phyloP scores from a whole-genome alignment of 2,329 filamentous ascomycete species.

The Coleophoma eucalyptorum region DNA sequence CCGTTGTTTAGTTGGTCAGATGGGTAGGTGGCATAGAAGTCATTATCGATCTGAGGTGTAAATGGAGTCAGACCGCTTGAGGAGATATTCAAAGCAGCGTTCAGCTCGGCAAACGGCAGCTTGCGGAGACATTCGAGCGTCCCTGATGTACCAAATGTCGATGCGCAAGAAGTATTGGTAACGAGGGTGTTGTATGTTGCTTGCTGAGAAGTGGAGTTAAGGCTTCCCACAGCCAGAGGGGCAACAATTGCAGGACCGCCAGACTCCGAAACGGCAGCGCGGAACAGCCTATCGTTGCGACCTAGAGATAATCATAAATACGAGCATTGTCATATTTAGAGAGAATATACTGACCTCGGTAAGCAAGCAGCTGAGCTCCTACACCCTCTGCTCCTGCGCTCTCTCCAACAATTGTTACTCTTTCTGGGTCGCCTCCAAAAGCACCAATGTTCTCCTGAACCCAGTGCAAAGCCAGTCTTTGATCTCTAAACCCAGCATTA shows the following conservation, averaged over 20 bases:
- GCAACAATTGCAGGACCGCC: slow-evolving; percentile 17
- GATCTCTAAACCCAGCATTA: slow-evolving; percentile 41
- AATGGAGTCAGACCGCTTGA: slow-evolving; percentile 24
- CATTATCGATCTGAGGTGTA: slow-evolving; percentile 29
- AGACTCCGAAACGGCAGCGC: slow-evolving; percentile 44
- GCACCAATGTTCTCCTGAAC: slow-evolving; percentile 37
- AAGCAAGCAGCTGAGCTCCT: slow-evolving; percentile 33
- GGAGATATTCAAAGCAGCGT: not conserved
- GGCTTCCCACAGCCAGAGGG: not conserved
- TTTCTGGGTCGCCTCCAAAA: slow-evolving; percentile 38
- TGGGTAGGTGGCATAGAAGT: slow-evolving; percentile 41
- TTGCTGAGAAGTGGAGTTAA: slow-evolving; percentile 14
- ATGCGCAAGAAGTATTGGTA: slow-evolving; percentile 23
- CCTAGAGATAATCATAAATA: slow-evolving; percentile 22
- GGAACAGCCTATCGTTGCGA: slow-evolving; percentile 50
- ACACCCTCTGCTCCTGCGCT: slow-evolving; percentile 27
- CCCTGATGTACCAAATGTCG: slow-evolving; percentile 2
- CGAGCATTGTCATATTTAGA: not conserved
- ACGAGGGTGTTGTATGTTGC: slow-evolving; percentile 30
- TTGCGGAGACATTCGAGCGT: slow-evolving; percentile 23
- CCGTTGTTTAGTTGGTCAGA: slow-evolving; percentile 46
- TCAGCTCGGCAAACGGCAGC: slow-evolving; percentile 10
- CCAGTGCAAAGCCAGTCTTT: slow-evolving; percentile 37
- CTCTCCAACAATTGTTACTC: slow-evolving; percentile 43
- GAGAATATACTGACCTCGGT: slow-evolving; percentile 42